Evolutionary conservation across 2,329 filamentous ascomycete genomes (phyloP), one percentile per base, ranked within the genome.

Genomic region (Paecilomyces sp.): DNA sequence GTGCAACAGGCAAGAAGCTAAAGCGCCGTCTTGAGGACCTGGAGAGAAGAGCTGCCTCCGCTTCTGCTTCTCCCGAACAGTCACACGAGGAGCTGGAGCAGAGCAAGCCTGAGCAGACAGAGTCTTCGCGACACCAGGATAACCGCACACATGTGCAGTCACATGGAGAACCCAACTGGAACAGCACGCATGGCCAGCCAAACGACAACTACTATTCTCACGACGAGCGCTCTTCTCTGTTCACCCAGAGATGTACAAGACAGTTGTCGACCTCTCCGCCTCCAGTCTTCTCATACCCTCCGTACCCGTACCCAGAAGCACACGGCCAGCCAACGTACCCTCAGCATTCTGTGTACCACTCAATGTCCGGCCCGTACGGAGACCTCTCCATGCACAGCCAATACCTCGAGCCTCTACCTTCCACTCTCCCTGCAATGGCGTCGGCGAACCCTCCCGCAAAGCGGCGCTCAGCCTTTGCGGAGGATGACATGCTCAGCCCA

Each of bases 1-100:
- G 33, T 50, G 12, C 33, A 56, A 57, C 65, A 83, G 83, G 85
- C 73, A 87, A 87, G 78, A 87, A 87, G 78, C 78, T 87, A 68
- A 88, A 88, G 82, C 83, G 85, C 74, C 81, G 85, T 66, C 76
- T 87, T 67, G 85, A 87, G 75, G 85, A 87, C 68, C 76, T 87
- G 56, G 85, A 87, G 71, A 80, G 83, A 66, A 79, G 84, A 67
- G 83, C 85, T 55, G 83, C 81, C 6, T 85, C 83, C 47, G 82
- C 82, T 61, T 87, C 85, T 57, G 80, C 81, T 61, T 86, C 84
- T 47, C 85, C 85, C 57, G 84, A 86, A 71, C 81, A 83, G 68
- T 77, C 78, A 63, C 83, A 82, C 60, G 80, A 78, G 56, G 81
- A 85, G 70, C 77, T 83, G 24, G 78, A 80, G 57, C 65, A 65